Base-by-base conservation (phyloP, 1,284 basidiomycete genomes). In the Puccinia coronata region DNA sequence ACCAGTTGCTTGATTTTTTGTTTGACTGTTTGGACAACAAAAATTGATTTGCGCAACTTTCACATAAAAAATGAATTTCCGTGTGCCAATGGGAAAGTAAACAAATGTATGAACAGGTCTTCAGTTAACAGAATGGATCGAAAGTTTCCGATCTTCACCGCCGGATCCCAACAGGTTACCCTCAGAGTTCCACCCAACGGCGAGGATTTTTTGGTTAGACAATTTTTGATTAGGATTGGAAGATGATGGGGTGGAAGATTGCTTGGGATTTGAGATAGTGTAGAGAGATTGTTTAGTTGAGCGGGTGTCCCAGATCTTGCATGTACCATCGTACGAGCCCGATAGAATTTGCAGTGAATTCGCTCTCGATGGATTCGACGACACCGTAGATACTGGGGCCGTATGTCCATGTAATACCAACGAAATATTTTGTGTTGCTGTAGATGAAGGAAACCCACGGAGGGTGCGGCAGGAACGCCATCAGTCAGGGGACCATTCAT, bases 301-400 rank as follows among this genome's bases (percentile, higher is more conserved):
- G 49, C 94, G 89, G 39, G 94, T 87, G 86, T 98, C 95, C 94
- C 94, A 97, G 25, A 97, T 88, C 36, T 94, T 89, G 1, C 92
- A 91, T 0, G 91, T 87, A 49, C 94, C 93, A 82, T 95, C 93
- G 85, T 95, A 95, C 0, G 92, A 91, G 0, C 93, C 95, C 0
- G 91, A 92, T 39, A 80, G 43, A 61, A 80, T 72, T 11, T 92
- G 88, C 25, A 95, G 88, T 83, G 93, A 92, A 84, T 92, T 88
- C 36, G 87, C 88, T 25, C 91, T 90, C 0, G 89, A 88, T 0
- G 89, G 88, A 84, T 91, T 88, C 20, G 90, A 86, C 0, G 89
- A 88, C 25, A 96, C 86, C 80, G 91, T 91, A 0, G 92, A 92
- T 0, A 94, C 93, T 6, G 92, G 92, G 0, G 92, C 89, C 4